A percentile compares a stretch with the other conserved stretches of the same genome.
phyloP scores from a whole-genome alignment of 1,139 yeast species.

The Wickerhamomyces sp. region DNA sequence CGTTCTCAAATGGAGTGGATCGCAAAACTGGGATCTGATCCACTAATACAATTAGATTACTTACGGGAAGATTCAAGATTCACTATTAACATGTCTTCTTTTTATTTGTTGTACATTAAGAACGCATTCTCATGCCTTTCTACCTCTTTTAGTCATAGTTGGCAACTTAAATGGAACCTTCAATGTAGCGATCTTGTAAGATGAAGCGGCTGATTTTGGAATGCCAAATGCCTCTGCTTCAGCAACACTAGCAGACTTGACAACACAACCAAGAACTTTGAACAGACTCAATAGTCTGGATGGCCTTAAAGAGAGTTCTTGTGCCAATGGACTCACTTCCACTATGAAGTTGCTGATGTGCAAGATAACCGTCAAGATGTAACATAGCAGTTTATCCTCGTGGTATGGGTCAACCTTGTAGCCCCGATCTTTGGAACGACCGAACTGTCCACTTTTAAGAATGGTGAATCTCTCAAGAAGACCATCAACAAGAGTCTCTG shows the following conservation, averaged over 20 bases:
- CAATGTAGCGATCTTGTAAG: conserved; percentile 75
- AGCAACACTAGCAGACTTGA: conserved; percentile 69
- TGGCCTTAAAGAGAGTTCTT: conserved; percentile 80
- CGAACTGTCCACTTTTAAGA: conserved; percentile 58
- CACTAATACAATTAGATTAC: too few relatives aligned
- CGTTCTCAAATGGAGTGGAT: too few relatives aligned
- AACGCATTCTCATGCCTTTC: conserved; percentile 33
- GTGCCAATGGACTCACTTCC: conserved; percentile 77
- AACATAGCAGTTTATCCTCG: conserved; percentile 83
- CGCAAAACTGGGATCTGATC: too few relatives aligned
- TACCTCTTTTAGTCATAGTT: conserved; percentile 67
- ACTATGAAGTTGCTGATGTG: conserved; percentile 73
- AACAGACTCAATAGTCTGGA: conserved; percentile 64
- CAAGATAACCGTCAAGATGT: conserved; percentile 64
- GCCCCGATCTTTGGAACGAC: conserved; percentile 68
- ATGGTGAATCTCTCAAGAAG: conserved; percentile 66
- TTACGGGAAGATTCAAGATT: too few relatives aligned
- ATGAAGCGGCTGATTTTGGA: conserved; percentile 55
- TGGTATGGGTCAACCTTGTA: conserved; percentile 78
- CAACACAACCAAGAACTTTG: conserved; percentile 76
- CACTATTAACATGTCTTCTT: too few relatives aligned
- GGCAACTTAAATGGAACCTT: conserved; percentile 91
- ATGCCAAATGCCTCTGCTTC: conserved; percentile 86
- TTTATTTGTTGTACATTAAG: too few relatives aligned
- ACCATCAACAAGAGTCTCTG: conserved; percentile 71